These are phyloP conservation scores for Drechslerella dactyloides DNA, from an alignment of 2,329 filamentous ascomycete genomes.

Conservation along the genomic window DNA sequence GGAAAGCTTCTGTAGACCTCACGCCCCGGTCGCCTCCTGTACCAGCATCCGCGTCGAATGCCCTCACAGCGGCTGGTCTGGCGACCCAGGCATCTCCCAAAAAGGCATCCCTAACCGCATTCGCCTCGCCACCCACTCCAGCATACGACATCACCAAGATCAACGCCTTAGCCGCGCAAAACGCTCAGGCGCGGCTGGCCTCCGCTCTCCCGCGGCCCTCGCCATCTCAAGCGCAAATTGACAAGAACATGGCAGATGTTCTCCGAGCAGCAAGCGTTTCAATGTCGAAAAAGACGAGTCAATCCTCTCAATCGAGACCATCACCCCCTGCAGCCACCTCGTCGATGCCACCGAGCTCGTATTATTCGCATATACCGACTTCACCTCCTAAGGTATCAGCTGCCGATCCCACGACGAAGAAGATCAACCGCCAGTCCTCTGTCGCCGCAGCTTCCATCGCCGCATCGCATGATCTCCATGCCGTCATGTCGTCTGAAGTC, in stretches of 20 bases:
- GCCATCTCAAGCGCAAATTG: constrained; percentile 25
- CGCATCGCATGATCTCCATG: constrained; percentile 26
- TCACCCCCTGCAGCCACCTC: constrained; percentile 5
- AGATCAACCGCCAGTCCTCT: constrained; percentile 24
- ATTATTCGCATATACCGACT: constrained; percentile 43
- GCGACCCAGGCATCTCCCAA: constrained; percentile 27
- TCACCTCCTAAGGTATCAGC: constrained; percentile 26
- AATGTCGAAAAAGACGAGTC: constrained; percentile 38
- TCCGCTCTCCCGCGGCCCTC: constrained; percentile 11
- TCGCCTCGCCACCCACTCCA: constrained; percentile 25
- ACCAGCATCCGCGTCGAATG: constrained; percentile 28
- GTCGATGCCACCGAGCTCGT: constrained; percentile 31
- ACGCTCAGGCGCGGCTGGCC: constrained; percentile 41
- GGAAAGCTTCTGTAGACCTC: constrained; percentile 19
- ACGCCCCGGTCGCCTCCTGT: constrained; percentile 23
- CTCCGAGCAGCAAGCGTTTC: constrained; percentile 39
- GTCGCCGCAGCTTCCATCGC: constrained; percentile 36
- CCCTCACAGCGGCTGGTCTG: constrained; percentile 36
- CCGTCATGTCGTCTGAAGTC: constrained; percentile 22
- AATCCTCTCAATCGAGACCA: constrained; percentile 26
- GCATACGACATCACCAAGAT: constrained; percentile 48
- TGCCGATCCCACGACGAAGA: background rate
- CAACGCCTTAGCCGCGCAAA: constrained; percentile 41
- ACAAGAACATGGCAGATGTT: constrained; percentile 40
- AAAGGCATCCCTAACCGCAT: constrained; percentile 14